Percentiles rank a stretch among this genome's conserved stretches.
Conservation (phyloP, 345 rosid genomes). For the Cochlearia excelsa region DNA sequence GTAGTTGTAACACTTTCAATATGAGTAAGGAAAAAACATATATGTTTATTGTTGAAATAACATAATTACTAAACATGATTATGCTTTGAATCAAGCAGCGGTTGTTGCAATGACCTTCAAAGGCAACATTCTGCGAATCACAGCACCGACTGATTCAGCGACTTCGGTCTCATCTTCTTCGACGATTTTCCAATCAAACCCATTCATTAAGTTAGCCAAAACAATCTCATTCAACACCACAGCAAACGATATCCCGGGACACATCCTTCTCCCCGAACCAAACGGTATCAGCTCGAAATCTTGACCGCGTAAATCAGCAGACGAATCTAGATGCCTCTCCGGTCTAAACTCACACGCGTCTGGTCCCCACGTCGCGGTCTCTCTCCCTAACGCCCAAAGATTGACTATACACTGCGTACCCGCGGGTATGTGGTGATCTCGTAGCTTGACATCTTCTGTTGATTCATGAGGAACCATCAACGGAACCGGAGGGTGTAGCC, state of each 20-base stretch:
- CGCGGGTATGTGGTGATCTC: conserved; percentile 29
- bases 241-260: conserved; percentile 31
- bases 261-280: conserved; percentile 35
- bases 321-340: conserved; percentile 29
- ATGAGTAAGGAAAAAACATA: too few relatives aligned
- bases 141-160: conserved; percentile 9
- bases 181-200: conserved; percentile 29
- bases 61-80: too few relatives aligned
- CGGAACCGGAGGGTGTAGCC: conserved; percentile 45
- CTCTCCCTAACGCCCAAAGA: conserved; percentile 41
- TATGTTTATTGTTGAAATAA: too few relatives aligned
- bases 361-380: conserved; percentile 30
- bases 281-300: conserved; percentile 33
- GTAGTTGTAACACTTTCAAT: too few relatives aligned
- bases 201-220: conserved; percentile 28
- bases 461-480: conserved; percentile 33
- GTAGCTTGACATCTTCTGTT: conserved; percentile 27
- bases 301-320: conserved; percentile 30
- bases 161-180: conserved; percentile 1
- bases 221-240: conserved; percentile 20
- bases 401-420: conserved; percentile 36
- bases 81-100: background rate
- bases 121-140: conserved; percentile 15
- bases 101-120: conserved; percentile 14
- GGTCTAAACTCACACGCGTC: conserved; percentile 28